These are phyloP conservation scores for Kickxella alabastrina DNA, from an alignment of 192 early-diverging fungal genomes.

Conservation along the genomic window DNA sequence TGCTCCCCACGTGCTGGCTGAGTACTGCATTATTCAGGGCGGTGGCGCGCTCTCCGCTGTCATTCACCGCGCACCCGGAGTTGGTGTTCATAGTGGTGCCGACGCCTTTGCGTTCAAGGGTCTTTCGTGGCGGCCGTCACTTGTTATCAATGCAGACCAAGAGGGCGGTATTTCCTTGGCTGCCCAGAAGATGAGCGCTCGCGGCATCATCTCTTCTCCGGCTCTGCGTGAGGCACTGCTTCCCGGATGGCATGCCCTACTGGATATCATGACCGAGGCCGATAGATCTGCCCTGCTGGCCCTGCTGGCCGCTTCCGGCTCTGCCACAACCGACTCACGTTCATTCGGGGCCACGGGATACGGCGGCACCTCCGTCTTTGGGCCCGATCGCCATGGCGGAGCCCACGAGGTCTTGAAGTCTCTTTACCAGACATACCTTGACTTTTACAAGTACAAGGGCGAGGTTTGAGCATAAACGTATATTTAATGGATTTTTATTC, in stretches of 20 bases:
- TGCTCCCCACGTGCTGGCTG: constrained; percentile 34
- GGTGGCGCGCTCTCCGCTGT: constrained; percentile 13
- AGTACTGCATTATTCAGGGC: constrained; percentile 49
- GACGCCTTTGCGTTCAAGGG: constrained; percentile 18
- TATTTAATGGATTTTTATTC: background rate
- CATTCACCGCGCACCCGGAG: background rate
- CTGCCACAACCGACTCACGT: background rate
- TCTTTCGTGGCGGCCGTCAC: constrained; percentile 27
- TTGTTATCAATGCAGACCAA: constrained; percentile 1
- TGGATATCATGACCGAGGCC: constrained; percentile 29
- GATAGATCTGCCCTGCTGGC: constrained; percentile 23
- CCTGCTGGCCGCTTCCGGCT: constrained; percentile 14
- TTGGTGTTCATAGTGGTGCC: background rate
- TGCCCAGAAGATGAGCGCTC: background rate
- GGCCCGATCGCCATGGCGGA: constrained; percentile 30
- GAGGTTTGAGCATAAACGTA: constrained; percentile 5
- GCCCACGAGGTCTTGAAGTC: constrained; percentile 44
- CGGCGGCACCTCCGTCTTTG: constrained; percentile 31
- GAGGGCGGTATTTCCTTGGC: background rate
- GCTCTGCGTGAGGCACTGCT: constrained; percentile 39
- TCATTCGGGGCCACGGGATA: constrained; percentile 1
- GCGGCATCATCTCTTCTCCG: constrained; percentile 16
- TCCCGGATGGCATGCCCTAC: constrained; percentile 40
- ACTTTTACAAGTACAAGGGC: constrained; percentile 46
- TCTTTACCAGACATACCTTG: constrained; percentile 41